Evolutionary conservation across 495 filamentous ascomycete genomes (phyloP).

Genomic region (Lindgomyces ingoldianus): DNA sequence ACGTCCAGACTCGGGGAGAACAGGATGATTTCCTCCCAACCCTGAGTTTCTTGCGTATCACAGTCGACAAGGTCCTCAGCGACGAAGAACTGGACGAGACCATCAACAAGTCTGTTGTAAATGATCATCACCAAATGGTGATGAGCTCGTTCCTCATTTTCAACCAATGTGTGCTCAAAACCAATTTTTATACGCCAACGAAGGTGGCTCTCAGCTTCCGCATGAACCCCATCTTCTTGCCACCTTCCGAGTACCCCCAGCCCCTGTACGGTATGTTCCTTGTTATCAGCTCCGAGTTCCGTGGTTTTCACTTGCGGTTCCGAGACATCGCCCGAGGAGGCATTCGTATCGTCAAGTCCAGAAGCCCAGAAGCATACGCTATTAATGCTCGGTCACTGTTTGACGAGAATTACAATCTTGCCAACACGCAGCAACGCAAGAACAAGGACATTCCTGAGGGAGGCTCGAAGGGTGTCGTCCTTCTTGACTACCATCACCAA

Average conservation of each 20-base stretch:
- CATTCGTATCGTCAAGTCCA: conserved; percentile 97
- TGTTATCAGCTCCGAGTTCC: conserved; percentile 93
- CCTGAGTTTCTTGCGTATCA: conserved; percentile 71
- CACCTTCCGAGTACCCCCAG: conserved; percentile 87
- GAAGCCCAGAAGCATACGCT: conserved; percentile 89
- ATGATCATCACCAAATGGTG: conserved; percentile 97
- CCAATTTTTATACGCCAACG: conserved; percentile 98
- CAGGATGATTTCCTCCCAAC: conserved; percentile 80
- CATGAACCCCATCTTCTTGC: conserved; percentile 84
- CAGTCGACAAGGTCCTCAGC: conserved; percentile 74
- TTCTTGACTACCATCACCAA: conserved; percentile 90
- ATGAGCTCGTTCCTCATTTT: conserved; percentile 97
- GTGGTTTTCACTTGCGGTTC: conserved; percentile 97
- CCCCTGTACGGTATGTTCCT: conserved; percentile 98
- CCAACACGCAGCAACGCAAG: conserved; percentile 98
- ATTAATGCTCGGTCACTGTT: conserved; percentile 96
- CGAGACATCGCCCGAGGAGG: conserved; percentile 95
- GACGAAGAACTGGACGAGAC: conserved; percentile 75
- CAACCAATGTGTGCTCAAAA: conserved; percentile 88
- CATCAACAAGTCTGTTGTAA: conserved; percentile 77
- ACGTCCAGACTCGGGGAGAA: conserved; percentile 75
- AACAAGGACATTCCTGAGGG: conserved; percentile 99
- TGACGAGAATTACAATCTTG: conserved; percentile 97
- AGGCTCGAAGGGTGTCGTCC: conserved; percentile 95
- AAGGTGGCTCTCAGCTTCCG: conserved; percentile 98